Conservation (phyloP, 2,329 filamentous ascomycete species). For the Aureobasidium vineae region DNA sequence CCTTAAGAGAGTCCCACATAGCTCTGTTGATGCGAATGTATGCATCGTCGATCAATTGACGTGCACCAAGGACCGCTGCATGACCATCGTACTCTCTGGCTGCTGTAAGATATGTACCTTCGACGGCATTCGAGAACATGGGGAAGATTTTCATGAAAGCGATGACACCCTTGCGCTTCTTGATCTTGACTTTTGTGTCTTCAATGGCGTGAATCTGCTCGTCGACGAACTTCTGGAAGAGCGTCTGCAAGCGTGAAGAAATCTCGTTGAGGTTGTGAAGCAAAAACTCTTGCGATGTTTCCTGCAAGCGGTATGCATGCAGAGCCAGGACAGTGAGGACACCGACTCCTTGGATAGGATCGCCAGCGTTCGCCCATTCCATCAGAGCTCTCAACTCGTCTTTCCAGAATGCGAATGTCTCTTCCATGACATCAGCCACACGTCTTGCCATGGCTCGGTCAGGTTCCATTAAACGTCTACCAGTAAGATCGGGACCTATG, state of each 20-base stretch:
- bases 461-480: slow-evolving; percentile 78
- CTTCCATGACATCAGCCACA: slow-evolving; percentile 84
- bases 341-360: slow-evolving; percentile 90
- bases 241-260: slow-evolving; percentile 67
- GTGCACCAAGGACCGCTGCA: slow-evolving; percentile 57
- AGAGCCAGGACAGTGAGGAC: slow-evolving; percentile 78
- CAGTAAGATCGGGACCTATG: slow-evolving; percentile 64
- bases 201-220: slow-evolving; percentile 95
- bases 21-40: slow-evolving; percentile 87
- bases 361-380: slow-evolving; percentile 76
- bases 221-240: slow-evolving; percentile 87
- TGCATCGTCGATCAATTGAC: slow-evolving; percentile 77
- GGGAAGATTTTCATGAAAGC: slow-evolving; percentile 94
- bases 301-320: slow-evolving; percentile 73
- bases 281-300: slow-evolving; percentile 91
- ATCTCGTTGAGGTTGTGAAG: slow-evolving; percentile 70
- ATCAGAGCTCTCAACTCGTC: slow-evolving; percentile 74
- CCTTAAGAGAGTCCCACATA: slow-evolving; percentile 96
- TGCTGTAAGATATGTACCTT: slow-evolving; percentile 68
- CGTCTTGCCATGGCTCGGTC: slow-evolving; percentile 82
- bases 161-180: slow-evolving; percentile 96
- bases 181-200: slow-evolving; percentile 98
- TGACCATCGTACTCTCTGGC: slow-evolving; percentile 50
- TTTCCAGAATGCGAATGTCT: slow-evolving; percentile 79
- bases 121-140: slow-evolving; percentile 74